Conservation (phyloP, 257 asterid genomes). For the Nyctanthes arbortristis region DNA sequence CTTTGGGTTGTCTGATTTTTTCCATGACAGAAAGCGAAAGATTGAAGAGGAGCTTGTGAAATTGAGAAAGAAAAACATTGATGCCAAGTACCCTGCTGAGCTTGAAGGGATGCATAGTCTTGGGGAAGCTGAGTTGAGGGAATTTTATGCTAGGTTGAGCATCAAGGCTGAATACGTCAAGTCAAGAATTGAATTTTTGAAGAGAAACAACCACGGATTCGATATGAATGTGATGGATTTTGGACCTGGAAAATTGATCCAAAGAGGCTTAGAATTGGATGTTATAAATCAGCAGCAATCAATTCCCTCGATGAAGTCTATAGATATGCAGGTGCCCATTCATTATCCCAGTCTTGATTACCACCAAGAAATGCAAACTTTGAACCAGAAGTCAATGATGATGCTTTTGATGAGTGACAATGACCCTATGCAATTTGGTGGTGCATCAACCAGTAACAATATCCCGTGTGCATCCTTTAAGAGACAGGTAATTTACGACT, state of each 20-base stretch:
- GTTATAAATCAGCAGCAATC: conserved; percentile 30
- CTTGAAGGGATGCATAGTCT: conserved; percentile 12
- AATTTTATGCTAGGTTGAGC: conserved; percentile 27
- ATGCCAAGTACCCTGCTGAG: conserved; percentile 47
- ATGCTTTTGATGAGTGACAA: too few relatives aligned
- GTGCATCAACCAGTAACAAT: too few relatives aligned
- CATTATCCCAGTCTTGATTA: conserved; percentile 26
- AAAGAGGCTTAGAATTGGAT: too few relatives aligned
- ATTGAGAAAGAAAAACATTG: conserved; percentile 40
- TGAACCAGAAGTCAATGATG: too few relatives aligned
- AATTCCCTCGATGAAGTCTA: conserved; percentile 7
- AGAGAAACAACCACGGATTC: conserved; percentile 13
- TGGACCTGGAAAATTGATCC: conserved; percentile 3
- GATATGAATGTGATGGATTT: conserved; percentile 20
- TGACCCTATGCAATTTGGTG: too few relatives aligned
- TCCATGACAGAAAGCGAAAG: conserved; percentile 40
- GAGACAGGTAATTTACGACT: too few relatives aligned
- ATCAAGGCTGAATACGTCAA: conserved; percentile 23
- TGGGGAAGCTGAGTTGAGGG: conserved; percentile 40
- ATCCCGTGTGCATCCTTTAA: too few relatives aligned
- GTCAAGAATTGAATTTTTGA: conserved; percentile 37
- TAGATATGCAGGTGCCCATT: conserved; percentile 11
- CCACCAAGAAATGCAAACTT: too few relatives aligned
- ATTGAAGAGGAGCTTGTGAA: conserved; percentile 48
- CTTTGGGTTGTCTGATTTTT: conserved; percentile 49